Conservation (phyloP, 768 basidiomycete species). For the Lanmaoa rubissima region DNA sequence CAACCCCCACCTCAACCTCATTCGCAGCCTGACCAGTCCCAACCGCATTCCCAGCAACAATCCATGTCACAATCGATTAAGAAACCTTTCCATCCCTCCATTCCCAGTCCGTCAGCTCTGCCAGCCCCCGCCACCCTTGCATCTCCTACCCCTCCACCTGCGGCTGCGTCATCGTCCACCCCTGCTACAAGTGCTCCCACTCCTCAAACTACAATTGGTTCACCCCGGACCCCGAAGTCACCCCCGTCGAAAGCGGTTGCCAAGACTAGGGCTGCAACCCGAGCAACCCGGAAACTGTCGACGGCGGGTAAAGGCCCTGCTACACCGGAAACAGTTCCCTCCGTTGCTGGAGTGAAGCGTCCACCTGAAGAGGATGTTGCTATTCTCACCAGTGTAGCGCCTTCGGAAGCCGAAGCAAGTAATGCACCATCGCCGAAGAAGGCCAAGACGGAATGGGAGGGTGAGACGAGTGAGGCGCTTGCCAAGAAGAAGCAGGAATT, state of each 20-base stretch:
- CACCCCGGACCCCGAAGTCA: slow-evolving; percentile 69
- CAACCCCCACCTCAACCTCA: slow-evolving; percentile 10
- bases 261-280: slow-evolving; percentile 42
- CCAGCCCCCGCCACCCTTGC: slow-evolving; percentile 10
- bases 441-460: slow-evolving; percentile 69
- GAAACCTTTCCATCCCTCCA: slow-evolving; percentile 17
- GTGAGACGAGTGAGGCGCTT: slow-evolving; percentile 50
- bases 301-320: slow-evolving; percentile 31
- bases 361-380: slow-evolving; percentile 35
- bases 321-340: slow-evolving; percentile 36
- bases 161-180: slow-evolving; percentile 43
- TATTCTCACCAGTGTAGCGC: slow-evolving; percentile 29
- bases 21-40: slow-evolving; percentile 5
- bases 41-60: slow-evolving; percentile 5
- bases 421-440: slow-evolving; percentile 73
- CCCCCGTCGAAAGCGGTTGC: slow-evolving; percentile 54
- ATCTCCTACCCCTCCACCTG: slow-evolving; percentile 47
- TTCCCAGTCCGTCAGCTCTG: slow-evolving; percentile 23
- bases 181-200: slow-evolving; percentile 47
- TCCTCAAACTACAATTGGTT: slow-evolving; percentile 43
- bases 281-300: slow-evolving; percentile 32
- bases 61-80: slow-evolving; percentile 9
- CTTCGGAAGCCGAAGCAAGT: slow-evolving; percentile 29
- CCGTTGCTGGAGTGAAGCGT: slow-evolving; percentile 34
- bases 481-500: slow-evolving; percentile 39